phyloP scores from a whole-genome alignment of 345 rosid genomes.

The Excoecaria agallocha region DNA sequence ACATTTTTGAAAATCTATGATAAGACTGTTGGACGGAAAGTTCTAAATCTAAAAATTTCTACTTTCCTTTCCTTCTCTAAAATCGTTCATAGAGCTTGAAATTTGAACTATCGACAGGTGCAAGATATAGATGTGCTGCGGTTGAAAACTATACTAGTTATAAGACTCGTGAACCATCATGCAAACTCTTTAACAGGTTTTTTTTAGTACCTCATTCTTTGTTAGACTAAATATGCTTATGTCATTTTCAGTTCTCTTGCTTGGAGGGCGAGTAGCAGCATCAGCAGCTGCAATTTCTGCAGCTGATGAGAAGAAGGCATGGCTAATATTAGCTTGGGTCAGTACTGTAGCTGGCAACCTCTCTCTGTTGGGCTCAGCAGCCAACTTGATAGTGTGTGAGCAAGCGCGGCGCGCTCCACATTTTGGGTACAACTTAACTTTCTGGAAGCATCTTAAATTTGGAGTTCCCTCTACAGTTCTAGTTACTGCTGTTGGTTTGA shows the following conservation, averaged over 20 bases:
- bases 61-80: neutral
- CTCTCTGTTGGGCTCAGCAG: conserved; percentile 79
- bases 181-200: too few relatives aligned
- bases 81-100: neutral
- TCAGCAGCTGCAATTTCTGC: conserved; percentile 59
- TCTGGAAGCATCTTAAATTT: conserved; percentile 67
- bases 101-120: neutral
- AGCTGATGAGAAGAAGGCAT: conserved; percentile 67
- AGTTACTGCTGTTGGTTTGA: conserved; percentile 64
- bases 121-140: neutral
- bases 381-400: conserved; percentile 84
- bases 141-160: neutral
- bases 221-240: neutral
- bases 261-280: conserved; percentile 67
- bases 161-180: too few relatives aligned
- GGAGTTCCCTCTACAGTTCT: conserved; percentile 77
- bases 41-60: too few relatives aligned
- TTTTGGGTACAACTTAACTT: conserved; percentile 55
- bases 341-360: conserved; percentile 85
- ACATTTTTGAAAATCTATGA: neutral
- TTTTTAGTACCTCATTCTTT: neutral
- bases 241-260: conserved; percentile 52
- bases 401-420: conserved; percentile 62
- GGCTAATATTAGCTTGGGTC: conserved; percentile 85
- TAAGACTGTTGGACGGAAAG: neutral